These are phyloP conservation scores for Brachypodium distachyon DNA, from an alignment of 202 grass and related monocot species.

Conservation along the genomic window DNA sequence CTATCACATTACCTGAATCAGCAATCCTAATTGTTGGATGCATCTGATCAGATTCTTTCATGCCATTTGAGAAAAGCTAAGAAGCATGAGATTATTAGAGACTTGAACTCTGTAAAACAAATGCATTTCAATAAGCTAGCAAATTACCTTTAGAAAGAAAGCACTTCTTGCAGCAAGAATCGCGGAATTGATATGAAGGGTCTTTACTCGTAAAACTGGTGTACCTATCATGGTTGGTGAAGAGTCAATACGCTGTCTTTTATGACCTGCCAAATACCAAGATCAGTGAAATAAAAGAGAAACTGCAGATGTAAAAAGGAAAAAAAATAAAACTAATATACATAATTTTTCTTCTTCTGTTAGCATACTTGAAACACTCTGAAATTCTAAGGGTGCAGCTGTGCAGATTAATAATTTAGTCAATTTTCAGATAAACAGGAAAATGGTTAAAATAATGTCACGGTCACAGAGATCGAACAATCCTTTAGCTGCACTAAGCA, in stretches of 20 bases:
- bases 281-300: not conserved
- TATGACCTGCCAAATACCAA: not conserved
- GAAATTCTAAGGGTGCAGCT: not conserved
- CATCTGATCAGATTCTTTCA: not conserved
- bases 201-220: not conserved
- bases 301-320: not conserved
- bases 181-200: not conserved
- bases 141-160: not conserved
- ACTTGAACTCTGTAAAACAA: not conserved
- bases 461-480: not conserved
- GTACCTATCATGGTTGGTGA: not conserved
- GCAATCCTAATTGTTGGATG: not conserved
- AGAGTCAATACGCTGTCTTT: not conserved
- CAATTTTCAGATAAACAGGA: not conserved
- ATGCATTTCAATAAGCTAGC: not conserved
- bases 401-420: not conserved
- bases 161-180: not conserved
- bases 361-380: not conserved
- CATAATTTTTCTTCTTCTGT: not conserved
- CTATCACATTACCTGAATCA: not conserved
- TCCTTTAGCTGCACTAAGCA: not conserved
- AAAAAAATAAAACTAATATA: not conserved
- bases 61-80: not conserved
- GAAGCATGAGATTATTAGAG: not conserved
- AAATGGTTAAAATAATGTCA: not conserved